Conservation (phyloP, 768 basidiomycete genomes). For the Gymnopilus junonius region DNA sequence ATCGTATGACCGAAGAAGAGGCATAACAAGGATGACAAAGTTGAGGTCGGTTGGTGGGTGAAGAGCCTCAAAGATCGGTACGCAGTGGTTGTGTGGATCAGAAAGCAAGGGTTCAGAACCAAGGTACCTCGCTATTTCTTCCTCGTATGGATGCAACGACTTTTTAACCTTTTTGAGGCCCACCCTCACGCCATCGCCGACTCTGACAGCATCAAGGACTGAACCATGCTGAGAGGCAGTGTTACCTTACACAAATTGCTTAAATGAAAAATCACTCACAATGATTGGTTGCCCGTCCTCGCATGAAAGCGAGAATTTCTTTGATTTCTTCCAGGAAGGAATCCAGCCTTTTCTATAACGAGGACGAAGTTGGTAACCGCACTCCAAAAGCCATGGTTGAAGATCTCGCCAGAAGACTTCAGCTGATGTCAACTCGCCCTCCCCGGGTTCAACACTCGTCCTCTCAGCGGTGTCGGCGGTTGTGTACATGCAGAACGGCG, state of each 20-base stretch:
- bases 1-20: constrained; percentile 30
- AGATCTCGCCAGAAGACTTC: constrained; percentile 5
- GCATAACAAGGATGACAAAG: constrained; percentile 39
- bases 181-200: constrained; percentile 5
- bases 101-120: neutral
- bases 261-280: neutral
- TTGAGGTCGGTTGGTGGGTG: neutral
- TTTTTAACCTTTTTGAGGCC: constrained; percentile 15
- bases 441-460: too few relatives aligned
- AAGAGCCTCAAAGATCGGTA: constrained; percentile 8
- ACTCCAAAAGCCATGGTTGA: constrained; percentile 2
- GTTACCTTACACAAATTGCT: neutral
- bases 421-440: neutral
- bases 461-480: too few relatives aligned
- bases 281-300: neutral
- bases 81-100: constrained; percentile 17
- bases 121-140: constrained; percentile 8
- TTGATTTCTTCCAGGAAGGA: constrained; percentile 18
- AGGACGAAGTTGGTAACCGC: constrained; percentile 15
- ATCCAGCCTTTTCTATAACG: constrained; percentile 23
- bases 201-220: constrained; percentile 20
- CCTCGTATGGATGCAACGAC: neutral
- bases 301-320: neutral
- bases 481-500: too few relatives aligned
- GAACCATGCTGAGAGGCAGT: neutral